Base-by-base conservation (phyloP, 371 early-diverging fungal species). In the Chytridium lagenaria region DNA sequence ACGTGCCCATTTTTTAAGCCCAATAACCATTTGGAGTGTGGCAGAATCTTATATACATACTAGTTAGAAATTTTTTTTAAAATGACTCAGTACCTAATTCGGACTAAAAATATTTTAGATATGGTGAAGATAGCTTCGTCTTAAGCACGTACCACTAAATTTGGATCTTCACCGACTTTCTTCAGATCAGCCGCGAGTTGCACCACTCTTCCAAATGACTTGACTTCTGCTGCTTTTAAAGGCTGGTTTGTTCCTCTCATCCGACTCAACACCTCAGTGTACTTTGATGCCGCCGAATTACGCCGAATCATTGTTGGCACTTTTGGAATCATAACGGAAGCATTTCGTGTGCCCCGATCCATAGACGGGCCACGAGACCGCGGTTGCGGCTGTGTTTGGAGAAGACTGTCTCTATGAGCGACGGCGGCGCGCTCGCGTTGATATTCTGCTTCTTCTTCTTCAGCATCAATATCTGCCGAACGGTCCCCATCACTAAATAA, bases 1-100 rank as follows among this genome's bases (percentile, higher is more conserved):
- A 33, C 68, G 57, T 19, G 73, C 73, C 73, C 73, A 73, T 51
- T 73, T 73, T 50, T 73, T 73, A 16, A 73, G 63, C 23, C 68
- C 68, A 26, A 73, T 52, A 36, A 73, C 73, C 73, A 73, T 73
- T 28, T 67, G 67, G 2, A 73, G 59, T 7, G 73, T 73, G 59
- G 67, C 73, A 10, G 61, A 33, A 36, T 61, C 61, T 55, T 55
- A 15, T 34, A 61, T 12, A 61, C 2, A 37, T 22, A 61, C 7
- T 31, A 7, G 30, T 31, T 31, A 61, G 23, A n/a, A n/a, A n/a
- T n/a, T n/a, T n/a, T n/a, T n/a, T 52, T 52, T 52, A 52, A 12
- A 52, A 44, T 44, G 44, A 44, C 19, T 52, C 23, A n/a, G 12
- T 26, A 59, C 68, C 73, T 16, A 73, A 68, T 61, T 73, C 73